Percentiles rank a stretch among this genome's conserved stretches.
These are phyloP conservation scores for Leccinum fibrillosum DNA, from an alignment of 768 basidiomycete species.

Conservation along the genomic window DNA sequence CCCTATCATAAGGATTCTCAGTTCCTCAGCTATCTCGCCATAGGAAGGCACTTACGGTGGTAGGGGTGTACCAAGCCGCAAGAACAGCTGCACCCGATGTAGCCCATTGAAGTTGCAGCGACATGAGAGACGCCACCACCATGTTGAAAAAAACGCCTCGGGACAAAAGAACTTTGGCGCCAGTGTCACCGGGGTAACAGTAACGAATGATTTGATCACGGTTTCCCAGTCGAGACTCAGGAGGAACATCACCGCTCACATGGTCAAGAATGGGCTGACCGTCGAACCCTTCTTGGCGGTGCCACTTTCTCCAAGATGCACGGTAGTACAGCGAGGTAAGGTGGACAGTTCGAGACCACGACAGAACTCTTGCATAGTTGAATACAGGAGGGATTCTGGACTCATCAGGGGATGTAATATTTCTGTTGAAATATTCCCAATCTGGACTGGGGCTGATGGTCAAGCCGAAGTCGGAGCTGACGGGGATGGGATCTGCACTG, in stretches of 20 bases:
- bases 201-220: slow-evolving; percentile 18
- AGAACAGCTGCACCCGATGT: slow-evolving; percentile 29
- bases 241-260: neutral
- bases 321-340: slow-evolving; percentile 16
- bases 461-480: slow-evolving; percentile 11
- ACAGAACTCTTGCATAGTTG: slow-evolving; percentile 22
- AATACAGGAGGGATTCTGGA: slow-evolving; percentile 21
- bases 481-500: neutral
- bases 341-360: slow-evolving; percentile 21
- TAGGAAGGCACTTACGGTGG: slow-evolving; percentile 11
- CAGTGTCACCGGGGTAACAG: slow-evolving; percentile 8
- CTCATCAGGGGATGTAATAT: slow-evolving; percentile 21
- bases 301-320: slow-evolving; percentile 9
- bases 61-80: slow-evolving; percentile 30
- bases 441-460: slow-evolving; percentile 11
- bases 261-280: neutral
- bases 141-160: slow-evolving; percentile 23
- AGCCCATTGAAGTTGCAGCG: slow-evolving; percentile 33
- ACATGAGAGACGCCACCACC: slow-evolving; percentile 26
- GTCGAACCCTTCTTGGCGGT: slow-evolving; percentile 1
- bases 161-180: slow-evolving; percentile 15
- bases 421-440: neutral
- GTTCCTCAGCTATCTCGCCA: neutral
- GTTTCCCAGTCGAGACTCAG: slow-evolving; percentile 17
- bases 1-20: slow-evolving; percentile 9